phyloP scores from a whole-genome alignment of 805 yeast species.

The Lipomyces yamadae region DNA sequence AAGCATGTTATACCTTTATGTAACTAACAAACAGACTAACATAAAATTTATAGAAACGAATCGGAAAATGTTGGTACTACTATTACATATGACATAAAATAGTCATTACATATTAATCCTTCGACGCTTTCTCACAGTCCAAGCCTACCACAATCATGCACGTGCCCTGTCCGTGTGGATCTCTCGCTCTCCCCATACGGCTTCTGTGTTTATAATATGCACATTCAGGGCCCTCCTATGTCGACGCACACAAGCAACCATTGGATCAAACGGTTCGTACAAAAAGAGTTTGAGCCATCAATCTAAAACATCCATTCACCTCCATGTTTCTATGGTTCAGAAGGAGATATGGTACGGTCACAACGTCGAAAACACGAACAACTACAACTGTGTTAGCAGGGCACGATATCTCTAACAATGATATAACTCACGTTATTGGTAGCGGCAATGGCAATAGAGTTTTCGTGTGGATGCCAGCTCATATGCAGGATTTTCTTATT shows the following conservation, averaged over 20 bases:
- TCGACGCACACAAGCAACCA: not conserved
- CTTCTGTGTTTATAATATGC: conserved; percentile 1
- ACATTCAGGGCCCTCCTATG: not conserved
- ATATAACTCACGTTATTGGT: conserved; percentile 72
- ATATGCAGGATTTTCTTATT: conserved; percentile 91
- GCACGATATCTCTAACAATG: not conserved
- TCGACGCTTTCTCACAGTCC: not conserved
- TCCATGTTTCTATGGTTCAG: not conserved
- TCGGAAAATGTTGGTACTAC: not conserved
- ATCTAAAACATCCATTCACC: not conserved
- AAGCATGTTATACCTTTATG: too few species aligned
- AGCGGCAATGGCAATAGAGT: conserved; percentile 97
- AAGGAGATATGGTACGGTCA: conserved; percentile 18
- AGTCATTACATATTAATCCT: not conserved
- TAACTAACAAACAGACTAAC: not conserved
- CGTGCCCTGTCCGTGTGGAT: not conserved
- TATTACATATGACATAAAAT: not conserved
- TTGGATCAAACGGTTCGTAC: not conserved
- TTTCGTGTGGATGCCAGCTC: conserved; percentile 98
- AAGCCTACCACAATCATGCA: not conserved
- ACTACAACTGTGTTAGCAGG: conserved; percentile 19
- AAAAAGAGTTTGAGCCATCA: not conserved
- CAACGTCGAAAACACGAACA: conserved; percentile 49
- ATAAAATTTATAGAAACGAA: not conserved
- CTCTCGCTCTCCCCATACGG: not conserved